Conservation (phyloP, 2,329 filamentous ascomycete species). For the Mycocentrospora acerina region DNA sequence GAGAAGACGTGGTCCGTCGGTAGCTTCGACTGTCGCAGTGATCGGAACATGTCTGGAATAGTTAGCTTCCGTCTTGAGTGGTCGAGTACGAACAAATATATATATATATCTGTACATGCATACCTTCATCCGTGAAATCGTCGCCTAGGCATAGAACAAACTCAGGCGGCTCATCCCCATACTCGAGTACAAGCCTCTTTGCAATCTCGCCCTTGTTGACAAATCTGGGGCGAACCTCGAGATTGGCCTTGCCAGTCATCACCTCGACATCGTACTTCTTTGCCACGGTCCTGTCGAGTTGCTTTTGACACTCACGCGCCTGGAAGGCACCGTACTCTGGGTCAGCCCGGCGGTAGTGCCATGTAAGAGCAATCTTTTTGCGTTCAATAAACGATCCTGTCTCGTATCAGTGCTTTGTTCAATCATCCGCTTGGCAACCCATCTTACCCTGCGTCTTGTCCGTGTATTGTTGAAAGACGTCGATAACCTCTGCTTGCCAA, state of each 20-base stretch:
- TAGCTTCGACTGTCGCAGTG: constrained; percentile 62
- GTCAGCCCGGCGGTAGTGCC: constrained; percentile 93
- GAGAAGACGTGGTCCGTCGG: constrained; percentile 74
- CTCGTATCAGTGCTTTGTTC: constrained; percentile 14
- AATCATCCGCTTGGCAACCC: neutral
- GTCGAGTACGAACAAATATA: neutral
- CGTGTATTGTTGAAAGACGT: constrained; percentile 84
- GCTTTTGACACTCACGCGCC: constrained; percentile 76
- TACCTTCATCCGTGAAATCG: constrained; percentile 97
- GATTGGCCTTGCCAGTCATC: constrained; percentile 94
- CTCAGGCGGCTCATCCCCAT: constrained; percentile 65
- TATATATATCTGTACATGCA: too few relatives aligned
- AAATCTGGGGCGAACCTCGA: constrained; percentile 94
- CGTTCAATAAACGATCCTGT: constrained; percentile 86
- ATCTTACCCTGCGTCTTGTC: constrained; percentile 75
- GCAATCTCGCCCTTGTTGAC: constrained; percentile 98
- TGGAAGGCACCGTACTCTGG: constrained; percentile 81
- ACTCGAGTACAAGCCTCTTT: constrained; percentile 75
- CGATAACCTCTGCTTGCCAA: constrained; percentile 85
- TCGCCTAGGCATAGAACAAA: constrained; percentile 92
- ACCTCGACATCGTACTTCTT: constrained; percentile 90
- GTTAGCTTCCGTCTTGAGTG: constrained; percentile 6
- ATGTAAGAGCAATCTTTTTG: constrained; percentile 91
- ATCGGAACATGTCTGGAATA: constrained; percentile 73
- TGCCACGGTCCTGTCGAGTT: constrained; percentile 74